Evolutionary conservation across 176 grass and related monocot species (phyloP).

Genomic region (Ampelocalamus luodianensis): DNA sequence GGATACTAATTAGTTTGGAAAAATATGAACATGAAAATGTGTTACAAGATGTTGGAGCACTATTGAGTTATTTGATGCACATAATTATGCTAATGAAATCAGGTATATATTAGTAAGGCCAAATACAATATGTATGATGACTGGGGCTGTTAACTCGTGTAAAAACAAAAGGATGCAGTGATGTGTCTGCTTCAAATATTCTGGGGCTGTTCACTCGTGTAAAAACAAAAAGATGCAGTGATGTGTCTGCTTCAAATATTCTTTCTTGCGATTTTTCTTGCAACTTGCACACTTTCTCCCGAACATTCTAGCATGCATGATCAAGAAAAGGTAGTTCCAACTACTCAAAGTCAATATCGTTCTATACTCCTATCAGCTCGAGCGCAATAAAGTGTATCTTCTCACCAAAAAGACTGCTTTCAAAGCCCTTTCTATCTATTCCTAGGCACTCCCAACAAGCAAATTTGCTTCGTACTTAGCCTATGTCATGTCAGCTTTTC

Average conservation of each 20-base stretch:
- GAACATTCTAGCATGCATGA: constrained; percentile 33
- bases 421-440: background rate
- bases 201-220: no score
- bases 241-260: constrained; percentile 19
- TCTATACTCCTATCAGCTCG: background rate
- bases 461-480: no score
- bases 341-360: background rate
- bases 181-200: no score
- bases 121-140: background rate
- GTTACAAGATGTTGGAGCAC: background rate
- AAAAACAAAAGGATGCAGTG: background rate
- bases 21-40: background rate
- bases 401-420: background rate
- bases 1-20: background rate
- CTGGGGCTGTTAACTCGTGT: background rate
- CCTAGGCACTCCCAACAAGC: background rate
- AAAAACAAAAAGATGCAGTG: background rate
- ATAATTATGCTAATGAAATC: constrained; percentile 12
- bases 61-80: background rate
- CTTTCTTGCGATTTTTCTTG: background rate
- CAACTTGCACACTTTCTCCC: background rate
- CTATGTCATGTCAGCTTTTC: no score
- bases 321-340: constrained; percentile 13
- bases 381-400: background rate
- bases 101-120: background rate